Percentiles rank a stretch among this genome's conserved stretches.
These are phyloP conservation scores for Alternaria brassicicola DNA, from an alignment of 2,329 filamentous ascomycete genomes.

Conservation along the genomic window DNA sequence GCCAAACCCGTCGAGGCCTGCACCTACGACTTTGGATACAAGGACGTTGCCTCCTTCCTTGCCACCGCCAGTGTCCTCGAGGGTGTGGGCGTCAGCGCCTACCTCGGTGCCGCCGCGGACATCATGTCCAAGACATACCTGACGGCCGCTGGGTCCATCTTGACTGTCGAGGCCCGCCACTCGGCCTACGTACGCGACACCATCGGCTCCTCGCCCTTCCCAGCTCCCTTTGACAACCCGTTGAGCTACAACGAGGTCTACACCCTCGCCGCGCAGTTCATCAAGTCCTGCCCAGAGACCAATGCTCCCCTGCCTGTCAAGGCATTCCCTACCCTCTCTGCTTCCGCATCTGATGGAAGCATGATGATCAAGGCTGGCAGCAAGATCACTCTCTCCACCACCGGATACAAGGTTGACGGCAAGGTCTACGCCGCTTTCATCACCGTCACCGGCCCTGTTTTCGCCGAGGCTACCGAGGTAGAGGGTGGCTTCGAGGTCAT, in stretches of 20 bases:
- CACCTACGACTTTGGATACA: slow-evolving; percentile 62
- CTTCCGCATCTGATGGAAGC: slow-evolving; percentile 15
- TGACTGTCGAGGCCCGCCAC: slow-evolving; percentile 70
- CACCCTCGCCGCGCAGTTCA: slow-evolving; percentile 69
- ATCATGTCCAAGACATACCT: slow-evolving; percentile 65
- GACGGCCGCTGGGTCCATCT: slow-evolving; percentile 65
- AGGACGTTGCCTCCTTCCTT: slow-evolving; percentile 58
- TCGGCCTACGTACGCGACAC: slow-evolving; percentile 64
- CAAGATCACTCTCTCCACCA: slow-evolving; percentile 21
- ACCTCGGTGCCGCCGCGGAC: slow-evolving; percentile 66
- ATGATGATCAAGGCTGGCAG: slow-evolving; percentile 22
- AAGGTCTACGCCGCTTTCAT: slow-evolving; percentile 34
- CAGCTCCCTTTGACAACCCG: slow-evolving; percentile 66
- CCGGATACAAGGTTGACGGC: slow-evolving; percentile 28
- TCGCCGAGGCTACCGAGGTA: slow-evolving; percentile 21
- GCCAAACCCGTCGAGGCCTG: slow-evolving; percentile 60
- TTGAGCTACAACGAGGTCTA: slow-evolving; percentile 65
- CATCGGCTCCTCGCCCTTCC: slow-evolving; percentile 59
- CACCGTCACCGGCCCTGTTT: slow-evolving; percentile 30
- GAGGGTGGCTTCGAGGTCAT: slow-evolving; percentile 26
- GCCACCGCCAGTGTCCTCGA: slow-evolving; percentile 61
- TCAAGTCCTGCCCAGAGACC: slow-evolving; percentile 61
- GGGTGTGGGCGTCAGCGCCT: slow-evolving; percentile 63
- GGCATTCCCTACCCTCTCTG: slow-evolving; percentile 60
- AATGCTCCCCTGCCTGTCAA: slow-evolving; percentile 65